phyloP scores from a whole-genome alignment of 352 stramenopile genomes.

The Phytophthora meadii region DNA sequence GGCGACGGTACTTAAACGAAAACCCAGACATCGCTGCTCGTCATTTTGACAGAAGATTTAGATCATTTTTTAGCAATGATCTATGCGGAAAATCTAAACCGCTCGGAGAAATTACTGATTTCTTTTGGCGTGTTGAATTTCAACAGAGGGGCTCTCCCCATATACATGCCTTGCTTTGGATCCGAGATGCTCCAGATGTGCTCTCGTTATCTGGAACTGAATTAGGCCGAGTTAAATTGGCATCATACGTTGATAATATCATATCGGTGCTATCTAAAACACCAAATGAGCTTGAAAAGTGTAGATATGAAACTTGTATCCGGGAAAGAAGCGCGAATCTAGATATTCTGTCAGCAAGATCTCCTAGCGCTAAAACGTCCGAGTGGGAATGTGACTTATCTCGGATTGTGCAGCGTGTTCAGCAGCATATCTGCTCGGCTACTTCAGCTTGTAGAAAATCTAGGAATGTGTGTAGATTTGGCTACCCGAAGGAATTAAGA shows the following conservation, averaged over 20 bases:
- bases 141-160: slow-evolving; percentile 29
- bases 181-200: slow-evolving; percentile 9
- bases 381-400: slow-evolving; percentile 3
- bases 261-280: slow-evolving; percentile 6
- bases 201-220: slow-evolving; percentile 3
- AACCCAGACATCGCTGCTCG: slow-evolving; percentile 26
- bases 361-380: neutral
- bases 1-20: slow-evolving; percentile 11
- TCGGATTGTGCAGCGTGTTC: neutral
- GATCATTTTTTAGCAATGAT: slow-evolving; percentile 25
- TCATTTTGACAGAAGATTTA: slow-evolving; percentile 31
- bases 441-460: slow-evolving; percentile 5
- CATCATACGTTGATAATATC: neutral
- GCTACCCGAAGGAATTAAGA: slow-evolving; percentile 2
- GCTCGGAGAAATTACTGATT: slow-evolving; percentile 20
- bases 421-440: neutral
- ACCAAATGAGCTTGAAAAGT: neutral
- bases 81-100: neutral
- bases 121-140: slow-evolving; percentile 39
- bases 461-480: neutral
- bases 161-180: slow-evolving; percentile 32
- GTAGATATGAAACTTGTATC: neutral
- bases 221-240: neutral
- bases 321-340: neutral
- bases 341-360: neutral